Conservation (phyloP, 2,329 filamentous ascomycete species). For the Aspergillus sp. region DNA sequence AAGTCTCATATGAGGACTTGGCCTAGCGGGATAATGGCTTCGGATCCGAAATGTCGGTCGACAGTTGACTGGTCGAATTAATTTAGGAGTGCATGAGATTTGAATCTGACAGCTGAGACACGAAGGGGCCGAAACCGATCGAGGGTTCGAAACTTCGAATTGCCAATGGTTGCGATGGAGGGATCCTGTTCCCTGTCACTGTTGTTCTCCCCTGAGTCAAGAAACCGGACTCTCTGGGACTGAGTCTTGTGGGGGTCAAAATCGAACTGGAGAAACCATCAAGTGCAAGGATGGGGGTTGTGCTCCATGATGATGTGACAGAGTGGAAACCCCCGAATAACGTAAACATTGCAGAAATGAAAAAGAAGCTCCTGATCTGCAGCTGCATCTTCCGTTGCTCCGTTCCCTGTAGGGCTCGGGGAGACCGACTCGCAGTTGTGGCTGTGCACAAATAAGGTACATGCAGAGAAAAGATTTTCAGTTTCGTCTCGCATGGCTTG, state of each 20-base stretch:
- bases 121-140: neutral
- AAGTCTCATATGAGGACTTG: neutral
- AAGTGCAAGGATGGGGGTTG: no score
- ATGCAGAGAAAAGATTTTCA: neutral
- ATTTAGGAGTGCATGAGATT: neutral
- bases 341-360: neutral
- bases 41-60: neutral
- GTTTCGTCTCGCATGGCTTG: neutral
- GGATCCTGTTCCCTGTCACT: no score
- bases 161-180: neutral
- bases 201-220: no score
- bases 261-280: no score
- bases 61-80: neutral
- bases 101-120: neutral
- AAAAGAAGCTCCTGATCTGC: neutral
- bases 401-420: neutral
- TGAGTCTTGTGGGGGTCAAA: no score
- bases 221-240: no score
- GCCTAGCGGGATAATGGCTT: no score
- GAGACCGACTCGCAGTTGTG: neutral
- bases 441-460: neutral
- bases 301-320: no score
- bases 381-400: neutral
- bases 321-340: neutral
- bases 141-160: no score